phyloP scores from a whole-genome alignment of 139 green algal genomes.

The Tetraselmis chui region DNA sequence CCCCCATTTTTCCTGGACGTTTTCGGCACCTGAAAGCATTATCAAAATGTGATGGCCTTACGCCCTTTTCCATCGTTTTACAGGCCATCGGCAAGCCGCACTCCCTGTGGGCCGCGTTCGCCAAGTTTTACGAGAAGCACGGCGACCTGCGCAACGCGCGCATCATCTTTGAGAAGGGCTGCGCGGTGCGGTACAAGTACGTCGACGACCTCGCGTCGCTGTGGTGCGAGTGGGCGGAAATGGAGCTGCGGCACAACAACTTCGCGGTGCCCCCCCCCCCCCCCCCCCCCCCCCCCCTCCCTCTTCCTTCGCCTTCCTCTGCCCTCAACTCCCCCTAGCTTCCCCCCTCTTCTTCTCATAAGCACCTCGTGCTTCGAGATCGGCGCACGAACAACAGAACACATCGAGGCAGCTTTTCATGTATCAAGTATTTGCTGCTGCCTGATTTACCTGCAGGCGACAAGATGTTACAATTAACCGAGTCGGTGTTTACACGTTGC shows the following conservation, averaged over 20 bases:
- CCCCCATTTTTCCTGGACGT: too few relatives aligned
- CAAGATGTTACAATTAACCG: too few relatives aligned
- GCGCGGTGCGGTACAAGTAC: slow-evolving; percentile 71
- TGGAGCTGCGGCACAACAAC: slow-evolving; percentile 93
- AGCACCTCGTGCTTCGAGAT: too few relatives aligned
- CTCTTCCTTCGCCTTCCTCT: neutral
- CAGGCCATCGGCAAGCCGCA: slow-evolving; percentile 70
- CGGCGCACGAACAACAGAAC: too few relatives aligned
- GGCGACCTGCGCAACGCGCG: slow-evolving; percentile 83
- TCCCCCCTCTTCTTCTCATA: too few relatives aligned
- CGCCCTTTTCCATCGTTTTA: too few relatives aligned
- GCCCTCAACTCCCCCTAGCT: neutral
- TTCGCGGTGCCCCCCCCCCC: slow-evolving; percentile 29
- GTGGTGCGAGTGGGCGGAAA: slow-evolving; percentile 93
- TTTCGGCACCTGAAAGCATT: too few relatives aligned
- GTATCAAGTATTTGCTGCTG: too few relatives aligned
- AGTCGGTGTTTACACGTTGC: too few relatives aligned
- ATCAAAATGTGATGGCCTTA: too few relatives aligned
- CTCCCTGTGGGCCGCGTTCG: slow-evolving; percentile 87
- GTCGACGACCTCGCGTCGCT: slow-evolving; percentile 91
- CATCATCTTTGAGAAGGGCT: slow-evolving; percentile 88
- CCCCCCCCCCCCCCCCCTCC: neutral
- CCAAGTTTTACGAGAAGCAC: slow-evolving; percentile 95
- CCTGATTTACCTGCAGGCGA: too few relatives aligned
- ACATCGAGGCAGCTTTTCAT: too few relatives aligned